Evolutionary conservation across 768 basidiomycete species (phyloP), one percentile per base, ranked within the genome.

Genomic region (Leccinum subtestaceum): DNA sequence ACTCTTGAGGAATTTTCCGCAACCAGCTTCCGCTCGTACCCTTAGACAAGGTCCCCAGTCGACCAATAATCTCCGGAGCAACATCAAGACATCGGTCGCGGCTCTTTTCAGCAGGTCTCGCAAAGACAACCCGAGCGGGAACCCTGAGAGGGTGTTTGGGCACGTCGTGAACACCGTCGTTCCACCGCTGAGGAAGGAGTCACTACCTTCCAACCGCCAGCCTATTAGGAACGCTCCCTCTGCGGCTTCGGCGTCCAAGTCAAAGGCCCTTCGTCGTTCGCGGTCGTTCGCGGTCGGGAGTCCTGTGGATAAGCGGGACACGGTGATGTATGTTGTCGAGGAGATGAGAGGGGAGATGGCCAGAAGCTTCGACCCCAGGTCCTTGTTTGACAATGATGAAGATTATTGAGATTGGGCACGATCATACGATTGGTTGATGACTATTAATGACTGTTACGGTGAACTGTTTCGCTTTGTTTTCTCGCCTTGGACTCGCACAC

Each of bases 241-340:
- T 3, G 45, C 46, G 11, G n/a, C 47, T 21, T 11, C 53, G 5
- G 36, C 0, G 5, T 38, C 32, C 48, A 40, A 17, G 12, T 53
- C 63, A 4, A 59, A 46, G 21, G 32, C 53, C 7, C 59, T 71
- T 12, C 72, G 70, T 48, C 70, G 71, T 32, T 72, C 70, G 4
- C 64, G n/a, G 45, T 71, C 72, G 32, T 66, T 61, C 12, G 63
- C 64, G 15, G 67, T 63, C 5, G 60, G 62, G 62, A 23, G 27
- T 9, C 34, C 47, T 23, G n/a, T 17, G 1, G n/a, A 38, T 2
- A 51, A 52, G 3, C 58, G 55, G 11, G 63, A 60, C 43, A 2
- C 60, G 3, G 11, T 71, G 15, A 61, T 63, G 66, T 38, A 55
- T 1, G 31, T 63, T 2, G 46, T 73, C n/a, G 48, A 60, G 36